Conservation (phyloP, 2,329 filamentous ascomycete species). For the Botrytis byssoidea region DNA sequence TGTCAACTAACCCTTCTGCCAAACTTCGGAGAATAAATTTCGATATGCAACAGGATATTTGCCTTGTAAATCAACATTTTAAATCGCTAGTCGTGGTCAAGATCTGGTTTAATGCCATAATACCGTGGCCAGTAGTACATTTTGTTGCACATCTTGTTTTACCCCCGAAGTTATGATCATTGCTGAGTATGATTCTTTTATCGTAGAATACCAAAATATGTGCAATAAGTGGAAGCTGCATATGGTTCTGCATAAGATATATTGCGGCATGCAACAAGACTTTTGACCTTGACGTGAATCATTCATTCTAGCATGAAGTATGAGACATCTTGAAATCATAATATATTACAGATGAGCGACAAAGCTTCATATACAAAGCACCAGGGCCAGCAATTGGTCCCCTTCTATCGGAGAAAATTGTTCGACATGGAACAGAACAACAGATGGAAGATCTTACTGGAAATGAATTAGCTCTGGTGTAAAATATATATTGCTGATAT, state of each 20-base stretch:
- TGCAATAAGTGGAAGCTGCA: neutral
- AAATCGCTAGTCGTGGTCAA: neutral
- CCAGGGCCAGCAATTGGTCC: neutral
- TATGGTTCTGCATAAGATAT: neutral
- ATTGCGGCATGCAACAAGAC: neutral
- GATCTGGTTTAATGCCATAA: neutral
- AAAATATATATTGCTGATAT: neutral
- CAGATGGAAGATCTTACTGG: neutral
- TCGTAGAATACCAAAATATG: neutral
- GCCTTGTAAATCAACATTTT: neutral
- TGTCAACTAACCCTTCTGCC: neutral
- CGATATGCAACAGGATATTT: neutral
- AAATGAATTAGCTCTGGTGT: neutral
- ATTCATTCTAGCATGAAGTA: neutral
- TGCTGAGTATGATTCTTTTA: neutral
- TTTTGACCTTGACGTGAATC: accelerated
- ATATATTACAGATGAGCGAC: slow-evolving; percentile 1
- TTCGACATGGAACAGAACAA: neutral
- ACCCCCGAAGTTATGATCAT: too few relatives aligned
- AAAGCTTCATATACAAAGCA: neutral
- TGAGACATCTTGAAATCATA: neutral
- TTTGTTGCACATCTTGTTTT: neutral
- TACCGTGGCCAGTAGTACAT: too few relatives aligned
- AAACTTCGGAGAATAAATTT: neutral
- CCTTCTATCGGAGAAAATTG: neutral